Base-by-base conservation (phyloP, 2,329 filamentous ascomycete species). In the Colletotrichum somersetense region DNA sequence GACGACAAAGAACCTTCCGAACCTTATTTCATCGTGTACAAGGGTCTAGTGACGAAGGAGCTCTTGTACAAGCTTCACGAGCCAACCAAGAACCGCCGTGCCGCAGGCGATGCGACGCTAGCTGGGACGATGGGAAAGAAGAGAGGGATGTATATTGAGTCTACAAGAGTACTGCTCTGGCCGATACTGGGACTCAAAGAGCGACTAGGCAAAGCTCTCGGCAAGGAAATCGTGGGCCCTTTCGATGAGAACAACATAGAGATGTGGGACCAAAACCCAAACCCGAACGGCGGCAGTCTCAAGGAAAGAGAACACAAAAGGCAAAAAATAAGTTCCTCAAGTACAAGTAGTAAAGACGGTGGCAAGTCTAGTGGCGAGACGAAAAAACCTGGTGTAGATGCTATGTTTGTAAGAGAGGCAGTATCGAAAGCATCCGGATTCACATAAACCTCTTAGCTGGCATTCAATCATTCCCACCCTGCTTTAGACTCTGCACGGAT, bases 111-210 rank as follows among this genome's bases (percentile, higher is more conserved):
- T 35, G 33, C 33, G 33, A 7, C 33, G 7, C 33, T 35, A 35
- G 7, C 33, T 35, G 33, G 33, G 7, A 35, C 33, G 33, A 7
- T 35, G 44, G 44, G 20, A 20, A 48, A n/a, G n/a, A n/a, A n/a
- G n/a, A n/a, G n/a, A n/a, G n/a, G 82, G 2, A 78, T 89, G 73
- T 79, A 79, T 42, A 85, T 89, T 23, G 80, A 84, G 40, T 85
- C 85, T 75, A 80, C 81, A 3, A 82, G 81, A 5, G 85, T 89
- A 2, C 84, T 85, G 0, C 82, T 86, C 40, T 89, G 86, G 86
- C 88, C 88, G 0, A 81, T 89, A 10, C 76, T 88, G 0, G 88
- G 87, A 5, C 81, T 90, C 5, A 84, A 85, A 68, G 87, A 89
- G 77, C 84, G 88, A 5, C 80, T 90, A 0, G 86, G 85, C 40